Evolutionary conservation across 2,329 filamentous ascomycete species (phyloP).

Genomic region (Microdochium paspali): DNA sequence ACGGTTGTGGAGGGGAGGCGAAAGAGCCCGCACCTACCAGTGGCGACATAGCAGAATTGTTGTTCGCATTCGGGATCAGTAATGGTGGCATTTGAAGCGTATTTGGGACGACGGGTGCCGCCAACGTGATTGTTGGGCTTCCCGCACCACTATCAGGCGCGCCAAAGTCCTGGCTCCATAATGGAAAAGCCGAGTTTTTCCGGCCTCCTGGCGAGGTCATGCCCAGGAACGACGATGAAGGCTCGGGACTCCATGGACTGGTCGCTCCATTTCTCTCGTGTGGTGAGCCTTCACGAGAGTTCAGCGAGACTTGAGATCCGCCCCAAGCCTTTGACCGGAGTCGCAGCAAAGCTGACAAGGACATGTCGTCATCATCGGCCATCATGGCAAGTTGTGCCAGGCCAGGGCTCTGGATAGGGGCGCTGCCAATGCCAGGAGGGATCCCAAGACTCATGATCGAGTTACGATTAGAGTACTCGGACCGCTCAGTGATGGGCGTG

Average conservation of each 20-base stretch:
- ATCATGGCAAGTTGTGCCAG: conserved; percentile 67
- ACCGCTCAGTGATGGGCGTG: conserved; percentile 91
- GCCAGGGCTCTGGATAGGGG: conserved; percentile 56
- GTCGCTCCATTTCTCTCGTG: conserved; percentile 32
- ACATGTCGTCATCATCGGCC: conserved; percentile 63
- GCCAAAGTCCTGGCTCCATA: conserved; percentile 34
- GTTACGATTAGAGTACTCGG: conserved; percentile 92
- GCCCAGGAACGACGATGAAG: conserved; percentile 6
- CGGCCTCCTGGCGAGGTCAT: conserved; percentile 17
- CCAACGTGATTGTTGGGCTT: conserved; percentile 41
- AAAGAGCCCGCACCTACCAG: conserved; percentile 12
- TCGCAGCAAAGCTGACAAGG: conserved; percentile 60
- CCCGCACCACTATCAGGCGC: conserved; percentile 34
- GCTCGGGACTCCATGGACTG: conserved; percentile 29
- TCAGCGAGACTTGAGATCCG: conserved; percentile 65
- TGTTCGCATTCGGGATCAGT: conserved; percentile 9
- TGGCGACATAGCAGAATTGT: conserved; percentile 1
- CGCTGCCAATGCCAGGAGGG: conserved; percentile 38
- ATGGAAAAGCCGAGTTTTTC: conserved; percentile 40
- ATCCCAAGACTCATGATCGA: conserved; percentile 69
- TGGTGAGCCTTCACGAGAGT: conserved; percentile 31
- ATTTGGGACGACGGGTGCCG: conserved; percentile 18
- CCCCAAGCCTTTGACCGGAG: conserved; percentile 72
- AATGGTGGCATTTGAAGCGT: conserved; percentile 8
- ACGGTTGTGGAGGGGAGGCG: conserved; percentile 9